Evolutionary conservation across 441 rosid genomes (phyloP).

Genomic region (Macaranga tanarius): DNA sequence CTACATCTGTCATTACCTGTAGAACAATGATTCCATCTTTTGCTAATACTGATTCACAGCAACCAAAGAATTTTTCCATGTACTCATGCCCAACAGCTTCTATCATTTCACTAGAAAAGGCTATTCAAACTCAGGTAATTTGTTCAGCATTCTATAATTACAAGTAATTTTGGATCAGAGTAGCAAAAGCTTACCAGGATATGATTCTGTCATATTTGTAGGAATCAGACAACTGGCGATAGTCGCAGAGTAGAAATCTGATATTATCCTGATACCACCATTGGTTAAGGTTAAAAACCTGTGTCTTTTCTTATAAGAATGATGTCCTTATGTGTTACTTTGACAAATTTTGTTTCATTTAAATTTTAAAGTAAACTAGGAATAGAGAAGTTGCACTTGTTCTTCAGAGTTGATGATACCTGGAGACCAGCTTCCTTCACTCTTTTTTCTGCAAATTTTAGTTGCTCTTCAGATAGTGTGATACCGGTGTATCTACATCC

Average conservation of each 20-base stretch:
- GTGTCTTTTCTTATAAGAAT: neutral
- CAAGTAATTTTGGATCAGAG: neutral
- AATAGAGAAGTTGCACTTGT: neutral
- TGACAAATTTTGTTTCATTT: neutral
- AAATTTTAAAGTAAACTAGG: neutral
- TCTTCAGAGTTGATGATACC: constrained; percentile 35
- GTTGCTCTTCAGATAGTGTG: constrained; percentile 68
- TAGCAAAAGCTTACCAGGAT: constrained; percentile 50
- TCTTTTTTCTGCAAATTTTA: constrained; percentile 60
- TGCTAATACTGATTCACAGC: constrained; percentile 68
- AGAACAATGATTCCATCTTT: constrained; percentile 70
- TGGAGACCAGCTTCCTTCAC: constrained; percentile 81
- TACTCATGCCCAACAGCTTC: constrained; percentile 84
- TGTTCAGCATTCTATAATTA: neutral
- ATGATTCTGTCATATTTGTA: constrained; percentile 69
- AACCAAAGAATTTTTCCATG: constrained; percentile 69
- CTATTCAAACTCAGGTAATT: neutral
- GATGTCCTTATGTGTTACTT: neutral
- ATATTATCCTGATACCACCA: constrained; percentile 47
- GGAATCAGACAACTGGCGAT: constrained; percentile 53
- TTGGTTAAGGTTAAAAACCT: neutral
- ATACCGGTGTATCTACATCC: constrained; percentile 84
- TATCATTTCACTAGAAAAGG: constrained; percentile 66
- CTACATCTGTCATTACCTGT: constrained; percentile 46
- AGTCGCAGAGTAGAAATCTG: constrained; percentile 63